phyloP scores from a whole-genome alignment of 1,284 basidiomycete species.

The Earliella scabrosa region DNA sequence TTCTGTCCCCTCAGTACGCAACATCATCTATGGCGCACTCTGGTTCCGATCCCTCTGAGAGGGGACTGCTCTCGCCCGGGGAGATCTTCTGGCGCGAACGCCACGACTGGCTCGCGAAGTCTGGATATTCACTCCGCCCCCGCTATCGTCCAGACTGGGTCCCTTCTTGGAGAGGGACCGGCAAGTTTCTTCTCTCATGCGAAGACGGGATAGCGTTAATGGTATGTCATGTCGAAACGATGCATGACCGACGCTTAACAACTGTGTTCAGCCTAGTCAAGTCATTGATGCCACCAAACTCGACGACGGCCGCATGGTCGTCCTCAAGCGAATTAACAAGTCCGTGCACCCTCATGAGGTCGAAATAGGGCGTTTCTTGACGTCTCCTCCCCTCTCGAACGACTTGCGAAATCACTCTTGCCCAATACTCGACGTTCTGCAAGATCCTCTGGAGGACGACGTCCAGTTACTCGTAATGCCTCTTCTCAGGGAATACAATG shows the following conservation, averaged over 20 bases:
- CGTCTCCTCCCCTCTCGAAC: neutral
- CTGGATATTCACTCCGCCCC: slow-evolving; percentile 27
- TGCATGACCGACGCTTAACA: too few species aligned
- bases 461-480: slow-evolving; percentile 26
- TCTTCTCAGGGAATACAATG: slow-evolving; percentile 21
- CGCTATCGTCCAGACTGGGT: slow-evolving; percentile 28
- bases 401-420: slow-evolving; percentile 24
- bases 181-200: neutral
- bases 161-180: slow-evolving; percentile 25
- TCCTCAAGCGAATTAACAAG: neutral
- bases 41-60: neutral
- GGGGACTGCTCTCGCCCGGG: neutral
- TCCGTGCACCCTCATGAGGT: neutral
- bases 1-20: too few species aligned
- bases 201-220: slow-evolving; percentile 12
- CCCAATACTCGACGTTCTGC: slow-evolving; percentile 24
- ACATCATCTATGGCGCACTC: neutral
- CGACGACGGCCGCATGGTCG: neutral
- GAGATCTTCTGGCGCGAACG: slow-evolving; percentile 7
- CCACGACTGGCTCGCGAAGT: slow-evolving; percentile 15
- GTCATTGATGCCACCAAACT: neutral
- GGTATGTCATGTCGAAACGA: neutral
- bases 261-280: neutral
- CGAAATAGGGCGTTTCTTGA: slow-evolving; percentile 14
- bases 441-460: slow-evolving; percentile 9